A percentile compares a stretch with the other conserved stretches of the same genome.
phyloP scores from a whole-genome alignment of 768 basidiomycete species.

The Lyophyllum atratum region DNA sequence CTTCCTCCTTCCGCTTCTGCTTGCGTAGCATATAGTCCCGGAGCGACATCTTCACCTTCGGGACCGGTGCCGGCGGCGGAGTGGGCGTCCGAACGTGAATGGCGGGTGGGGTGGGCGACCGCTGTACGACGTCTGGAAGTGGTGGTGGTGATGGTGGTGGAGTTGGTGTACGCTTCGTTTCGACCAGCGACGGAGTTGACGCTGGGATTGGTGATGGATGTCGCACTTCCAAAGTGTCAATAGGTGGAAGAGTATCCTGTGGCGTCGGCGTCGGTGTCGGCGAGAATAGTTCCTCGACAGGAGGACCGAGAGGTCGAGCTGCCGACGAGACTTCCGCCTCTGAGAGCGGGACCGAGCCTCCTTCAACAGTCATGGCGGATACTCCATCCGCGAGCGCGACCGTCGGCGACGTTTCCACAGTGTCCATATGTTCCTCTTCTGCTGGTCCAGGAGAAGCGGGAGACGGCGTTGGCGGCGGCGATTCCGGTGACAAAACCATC shows the following conservation, averaged over 20 bases:
- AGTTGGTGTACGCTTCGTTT: background rate
- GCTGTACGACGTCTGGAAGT: background rate
- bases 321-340: background rate
- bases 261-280: too few species aligned
- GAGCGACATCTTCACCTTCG: conserved; percentile 59
- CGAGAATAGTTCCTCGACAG: background rate
- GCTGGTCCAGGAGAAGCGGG: too few species aligned
- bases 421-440: too few species aligned
- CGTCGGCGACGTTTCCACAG: background rate
- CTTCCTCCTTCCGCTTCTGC: conserved; percentile 52
- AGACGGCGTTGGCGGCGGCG: too few species aligned
- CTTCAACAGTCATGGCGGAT: background rate
- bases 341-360: too few species aligned
- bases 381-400: background rate
- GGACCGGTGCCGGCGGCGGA: conserved; percentile 30
- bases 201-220: background rate
- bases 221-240: too few species aligned
- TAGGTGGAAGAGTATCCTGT: too few species aligned
- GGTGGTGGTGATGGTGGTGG: background rate
- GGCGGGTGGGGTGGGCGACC: background rate
- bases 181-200: too few species aligned
- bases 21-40: conserved; percentile 59
- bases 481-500: too few species aligned
- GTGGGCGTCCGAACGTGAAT: background rate
- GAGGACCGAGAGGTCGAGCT: too few species aligned